Evolutionary conservation across 139 green algal species (phyloP).

Genomic region (Ettlia oleoabundans): DNA sequence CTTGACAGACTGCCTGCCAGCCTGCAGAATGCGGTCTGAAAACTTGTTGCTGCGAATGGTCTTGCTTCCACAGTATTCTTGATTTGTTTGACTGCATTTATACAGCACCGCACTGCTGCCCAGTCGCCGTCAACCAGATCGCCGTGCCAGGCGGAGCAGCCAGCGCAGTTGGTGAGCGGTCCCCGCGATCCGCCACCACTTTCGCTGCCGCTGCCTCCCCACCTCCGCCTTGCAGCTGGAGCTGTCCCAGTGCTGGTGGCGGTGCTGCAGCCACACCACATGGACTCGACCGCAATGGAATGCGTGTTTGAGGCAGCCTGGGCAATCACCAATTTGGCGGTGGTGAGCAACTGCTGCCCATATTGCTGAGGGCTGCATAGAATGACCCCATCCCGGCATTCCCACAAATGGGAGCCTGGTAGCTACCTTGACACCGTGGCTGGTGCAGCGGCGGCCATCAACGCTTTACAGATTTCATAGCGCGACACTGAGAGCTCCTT

Average conservation of each 20-base stretch:
- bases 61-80: neutral
- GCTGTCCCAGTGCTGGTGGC: constrained; percentile 41
- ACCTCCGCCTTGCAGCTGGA: constrained; percentile 18
- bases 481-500: too few species aligned
- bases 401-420: neutral
- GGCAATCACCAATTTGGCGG: constrained; percentile 56
- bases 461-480: too few species aligned
- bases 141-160: neutral
- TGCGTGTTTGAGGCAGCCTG: constrained; percentile 58
- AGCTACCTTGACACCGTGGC: too few species aligned
- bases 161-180: neutral
- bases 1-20: too few species aligned
- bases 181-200: neutral
- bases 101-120: neutral
- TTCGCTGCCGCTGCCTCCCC: constrained; percentile 5
- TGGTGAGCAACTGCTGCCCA: constrained; percentile 6
- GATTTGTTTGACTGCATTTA: neutral
- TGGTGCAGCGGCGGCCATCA: too few species aligned
- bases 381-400: too few species aligned
- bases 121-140: neutral
- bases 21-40: too few species aligned
- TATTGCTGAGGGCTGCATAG: too few species aligned
- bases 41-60: too few species aligned
- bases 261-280: constrained; percentile 38
- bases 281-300: constrained; percentile 25